phyloP scores from a whole-genome alignment of 305 asterid species.

The Fraxinus floribunda region DNA sequence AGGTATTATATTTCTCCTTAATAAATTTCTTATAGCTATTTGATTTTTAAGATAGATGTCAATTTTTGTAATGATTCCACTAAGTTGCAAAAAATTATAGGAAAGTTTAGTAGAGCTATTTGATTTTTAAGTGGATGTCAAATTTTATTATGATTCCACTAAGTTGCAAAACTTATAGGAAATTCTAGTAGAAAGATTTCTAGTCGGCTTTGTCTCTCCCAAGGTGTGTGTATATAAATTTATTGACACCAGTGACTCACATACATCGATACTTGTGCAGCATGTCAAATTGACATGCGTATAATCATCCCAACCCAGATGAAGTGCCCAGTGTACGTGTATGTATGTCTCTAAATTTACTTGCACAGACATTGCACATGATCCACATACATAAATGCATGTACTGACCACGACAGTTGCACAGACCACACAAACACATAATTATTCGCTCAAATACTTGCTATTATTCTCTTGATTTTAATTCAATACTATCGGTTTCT shows the following conservation, averaged over 20 bases:
- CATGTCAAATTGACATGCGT: not conserved
- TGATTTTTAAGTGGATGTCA: not conserved
- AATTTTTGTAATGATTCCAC: not conserved
- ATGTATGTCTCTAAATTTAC: not conserved
- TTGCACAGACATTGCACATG: not conserved
- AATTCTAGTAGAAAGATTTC: not conserved
- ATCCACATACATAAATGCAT: not conserved
- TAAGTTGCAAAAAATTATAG: not conserved
- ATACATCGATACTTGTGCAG: not conserved
- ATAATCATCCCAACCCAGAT: not conserved
- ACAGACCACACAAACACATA: not conserved
- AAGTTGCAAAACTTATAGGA: not conserved
- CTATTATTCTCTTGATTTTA: not conserved
- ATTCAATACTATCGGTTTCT: not conserved
- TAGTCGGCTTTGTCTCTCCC: not conserved
- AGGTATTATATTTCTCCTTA: not conserved
- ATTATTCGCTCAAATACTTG: not conserved
- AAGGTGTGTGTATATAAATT: not conserved
- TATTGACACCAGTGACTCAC: not conserved
- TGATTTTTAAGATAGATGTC: not conserved
- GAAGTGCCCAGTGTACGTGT: not conserved
- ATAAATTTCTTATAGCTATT: not conserved
- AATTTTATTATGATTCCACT: not conserved
- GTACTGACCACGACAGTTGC: not conserved
- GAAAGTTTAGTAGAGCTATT: not conserved